These are phyloP conservation scores for Phaeoacremonium minimum DNA, from an alignment of 2,329 filamentous ascomycete genomes.

Conservation along the genomic window DNA sequence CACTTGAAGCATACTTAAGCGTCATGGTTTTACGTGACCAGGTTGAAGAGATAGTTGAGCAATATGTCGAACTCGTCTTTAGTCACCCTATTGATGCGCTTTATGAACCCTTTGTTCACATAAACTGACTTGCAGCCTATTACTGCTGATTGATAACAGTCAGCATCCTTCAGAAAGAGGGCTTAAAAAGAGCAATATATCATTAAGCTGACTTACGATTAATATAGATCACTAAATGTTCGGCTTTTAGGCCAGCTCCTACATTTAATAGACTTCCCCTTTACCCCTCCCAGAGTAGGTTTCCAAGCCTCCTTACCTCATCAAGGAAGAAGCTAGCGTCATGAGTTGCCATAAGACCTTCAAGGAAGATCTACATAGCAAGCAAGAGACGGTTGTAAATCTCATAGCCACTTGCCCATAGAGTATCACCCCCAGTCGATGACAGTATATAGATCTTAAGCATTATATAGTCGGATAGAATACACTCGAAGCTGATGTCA, in stretches of 20 bases:
- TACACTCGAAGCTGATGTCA: constrained; percentile 37
- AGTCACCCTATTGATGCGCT: constrained; percentile 49
- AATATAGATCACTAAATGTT: constrained; percentile 52
- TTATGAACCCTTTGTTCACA: constrained; percentile 45
- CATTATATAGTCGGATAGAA: constrained; percentile 41
- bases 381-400: constrained; percentile 50
- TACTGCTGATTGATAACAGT: too few relatives aligned
- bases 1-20: constrained; percentile 51
- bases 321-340: too few relatives aligned
- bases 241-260: constrained; percentile 44
- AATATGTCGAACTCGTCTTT: constrained; percentile 48
- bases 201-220: too few relatives aligned
- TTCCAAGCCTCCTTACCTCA: constrained; percentile 40
- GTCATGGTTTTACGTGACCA: constrained; percentile 52
- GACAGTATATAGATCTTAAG: constrained; percentile 39
- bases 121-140: constrained; percentile 55
- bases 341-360: constrained; percentile 44
- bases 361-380: constrained; percentile 39
- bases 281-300: constrained; percentile 20
- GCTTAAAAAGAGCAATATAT: too few relatives aligned
- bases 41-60: constrained; percentile 41
- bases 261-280: constrained; percentile 55
- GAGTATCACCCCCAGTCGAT: constrained; percentile 37
- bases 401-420: constrained; percentile 48
- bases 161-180: too few relatives aligned